phyloP scores from a whole-genome alignment of 2,329 filamentous ascomycete species.

The Lanzia echinophila region DNA sequence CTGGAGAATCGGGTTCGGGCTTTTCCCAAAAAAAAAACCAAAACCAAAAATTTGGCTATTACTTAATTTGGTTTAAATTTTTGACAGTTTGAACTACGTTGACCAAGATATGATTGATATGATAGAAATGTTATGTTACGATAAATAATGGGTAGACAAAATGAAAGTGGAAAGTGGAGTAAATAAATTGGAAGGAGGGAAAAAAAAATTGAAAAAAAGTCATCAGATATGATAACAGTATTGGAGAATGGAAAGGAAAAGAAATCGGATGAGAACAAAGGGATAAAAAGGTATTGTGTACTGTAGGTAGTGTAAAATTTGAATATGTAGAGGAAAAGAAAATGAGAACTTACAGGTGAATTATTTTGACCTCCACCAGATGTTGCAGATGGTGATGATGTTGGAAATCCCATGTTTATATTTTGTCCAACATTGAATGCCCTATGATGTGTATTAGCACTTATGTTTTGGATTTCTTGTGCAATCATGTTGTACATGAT shows the following conservation, averaged over 20 bases:
- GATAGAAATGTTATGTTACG: background rate
- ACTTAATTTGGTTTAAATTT: background rate
- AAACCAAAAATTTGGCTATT: no score
- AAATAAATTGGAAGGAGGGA: background rate
- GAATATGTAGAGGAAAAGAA: background rate
- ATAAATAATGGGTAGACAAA: background rate
- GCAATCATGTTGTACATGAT: conserved; percentile 4
- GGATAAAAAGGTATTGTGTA: background rate
- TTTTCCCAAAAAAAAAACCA: no score
- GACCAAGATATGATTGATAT: background rate
- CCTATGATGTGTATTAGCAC: conserved; percentile 24
- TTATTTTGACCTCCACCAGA: conserved; percentile 54
- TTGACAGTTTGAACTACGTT: background rate
- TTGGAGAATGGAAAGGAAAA: background rate
- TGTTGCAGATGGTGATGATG: conserved; percentile 53
- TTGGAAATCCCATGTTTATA: conserved; percentile 46
- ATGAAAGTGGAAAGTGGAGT: background rate
- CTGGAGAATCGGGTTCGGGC: no score
- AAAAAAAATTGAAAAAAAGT: conserved; percentile 1
- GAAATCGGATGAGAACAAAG: background rate
- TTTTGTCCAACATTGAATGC: conserved; percentile 26
- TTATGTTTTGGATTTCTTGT: background rate
- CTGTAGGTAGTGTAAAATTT: background rate
- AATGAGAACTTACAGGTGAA: conserved; percentile 44
- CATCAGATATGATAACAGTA: background rate